These are phyloP conservation scores for Septoria petroselini DNA, from an alignment of 2,329 filamentous ascomycete species.

Conservation along the genomic window DNA sequence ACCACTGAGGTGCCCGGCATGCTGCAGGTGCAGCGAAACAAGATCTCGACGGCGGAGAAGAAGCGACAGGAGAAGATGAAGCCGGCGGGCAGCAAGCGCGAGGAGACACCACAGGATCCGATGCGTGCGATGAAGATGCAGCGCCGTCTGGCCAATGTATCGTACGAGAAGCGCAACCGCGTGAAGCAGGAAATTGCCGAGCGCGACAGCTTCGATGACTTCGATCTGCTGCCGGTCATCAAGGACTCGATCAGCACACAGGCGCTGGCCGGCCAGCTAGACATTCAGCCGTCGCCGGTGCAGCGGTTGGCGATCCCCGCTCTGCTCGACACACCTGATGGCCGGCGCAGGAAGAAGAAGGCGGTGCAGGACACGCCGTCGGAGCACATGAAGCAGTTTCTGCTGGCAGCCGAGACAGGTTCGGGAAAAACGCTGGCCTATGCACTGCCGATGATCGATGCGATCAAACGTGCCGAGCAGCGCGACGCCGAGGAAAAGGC, in stretches of 20 bases:
- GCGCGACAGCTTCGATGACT: constrained; percentile 75
- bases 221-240: constrained; percentile 69
- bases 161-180: constrained; percentile 65
- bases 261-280: constrained; percentile 69
- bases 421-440: constrained; percentile 97
- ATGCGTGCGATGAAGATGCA: constrained; percentile 95
- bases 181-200: constrained; percentile 62
- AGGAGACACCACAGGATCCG: constrained; percentile 51
- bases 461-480: constrained; percentile 69
- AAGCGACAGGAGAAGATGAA: constrained; percentile 56
- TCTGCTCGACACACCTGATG: constrained; percentile 60
- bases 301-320: constrained; percentile 85
- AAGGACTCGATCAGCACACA: constrained; percentile 69
- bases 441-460: constrained; percentile 77
- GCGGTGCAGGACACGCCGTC: constrained; percentile 32
- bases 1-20: constrained; percentile 41
- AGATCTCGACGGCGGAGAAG: constrained; percentile 42
- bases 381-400: constrained; percentile 59
- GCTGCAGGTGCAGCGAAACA: constrained; percentile 30
- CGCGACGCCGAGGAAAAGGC: constrained; percentile 51
- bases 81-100: constrained; percentile 36
- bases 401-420: constrained; percentile 92
- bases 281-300: constrained; percentile 80
- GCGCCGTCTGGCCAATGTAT: constrained; percentile 68
- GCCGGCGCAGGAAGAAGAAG: constrained; percentile 35